phyloP scores from a whole-genome alignment of 257 asterid species.

The Solanum verrucosum region DNA sequence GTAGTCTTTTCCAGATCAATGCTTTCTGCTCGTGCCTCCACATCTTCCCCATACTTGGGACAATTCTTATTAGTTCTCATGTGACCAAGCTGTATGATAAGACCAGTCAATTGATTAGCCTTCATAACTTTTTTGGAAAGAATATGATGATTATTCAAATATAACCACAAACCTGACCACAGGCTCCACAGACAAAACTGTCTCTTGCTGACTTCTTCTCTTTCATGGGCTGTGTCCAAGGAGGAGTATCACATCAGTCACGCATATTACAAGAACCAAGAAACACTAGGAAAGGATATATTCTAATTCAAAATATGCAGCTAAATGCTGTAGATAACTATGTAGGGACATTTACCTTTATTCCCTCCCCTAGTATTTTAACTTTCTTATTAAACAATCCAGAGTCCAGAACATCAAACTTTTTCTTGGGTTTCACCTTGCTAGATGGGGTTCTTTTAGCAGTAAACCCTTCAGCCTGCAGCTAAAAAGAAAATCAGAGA shows the following conservation, averaged over 20 bases:
- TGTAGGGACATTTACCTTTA: conserved; percentile 41
- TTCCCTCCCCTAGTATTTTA: conserved; percentile 84
- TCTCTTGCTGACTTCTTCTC: conserved; percentile 97
- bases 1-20: conserved; percentile 53
- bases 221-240: conserved; percentile 54
- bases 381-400: conserved; percentile 63
- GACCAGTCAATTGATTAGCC: background rate
- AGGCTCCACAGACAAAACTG: conserved; percentile 96
- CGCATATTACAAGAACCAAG: background rate
- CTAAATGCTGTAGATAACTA: background rate
- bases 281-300: background rate
- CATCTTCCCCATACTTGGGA: conserved; percentile 88
- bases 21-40: conserved; percentile 57
- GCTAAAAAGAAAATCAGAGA: conserved; percentile 5
- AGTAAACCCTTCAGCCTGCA: conserved; percentile 57
- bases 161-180: conserved; percentile 74
- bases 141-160: background rate
- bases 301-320: background rate
- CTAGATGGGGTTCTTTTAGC: conserved; percentile 45
- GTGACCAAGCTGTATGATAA: conserved; percentile 72
- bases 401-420: conserved; percentile 44
- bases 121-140: conserved; percentile 1
- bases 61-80: conserved; percentile 99
- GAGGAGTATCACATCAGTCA: conserved; percentile 7
- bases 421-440: conserved; percentile 71